Conservation (phyloP, 176 grass and related monocot species). For the Aegilops bicornis region DNA sequence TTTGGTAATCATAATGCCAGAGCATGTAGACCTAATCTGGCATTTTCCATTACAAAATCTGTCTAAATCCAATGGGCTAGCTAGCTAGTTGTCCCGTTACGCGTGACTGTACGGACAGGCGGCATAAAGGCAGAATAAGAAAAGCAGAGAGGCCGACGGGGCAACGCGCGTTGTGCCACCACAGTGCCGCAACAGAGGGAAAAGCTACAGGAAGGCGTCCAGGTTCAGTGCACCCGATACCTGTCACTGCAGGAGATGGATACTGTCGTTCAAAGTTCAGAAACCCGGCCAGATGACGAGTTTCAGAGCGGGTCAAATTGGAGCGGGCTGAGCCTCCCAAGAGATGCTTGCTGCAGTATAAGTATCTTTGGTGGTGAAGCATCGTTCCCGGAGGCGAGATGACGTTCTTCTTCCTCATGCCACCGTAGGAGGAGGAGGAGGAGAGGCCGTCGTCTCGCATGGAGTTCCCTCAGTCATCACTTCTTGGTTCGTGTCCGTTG, state of each 20-base stretch:
- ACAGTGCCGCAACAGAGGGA: neutral
- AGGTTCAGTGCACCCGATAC: constrained; percentile 56
- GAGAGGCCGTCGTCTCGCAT: constrained; percentile 13
- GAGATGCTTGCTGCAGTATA: neutral
- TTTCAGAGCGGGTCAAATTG: neutral
- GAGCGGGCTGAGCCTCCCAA: neutral
- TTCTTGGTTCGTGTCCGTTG: constrained; percentile 13
- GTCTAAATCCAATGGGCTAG: neutral
- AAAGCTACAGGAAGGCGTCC: constrained; percentile 32
- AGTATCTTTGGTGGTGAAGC: neutral
- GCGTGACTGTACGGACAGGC: neutral
- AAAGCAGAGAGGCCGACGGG: neutral
- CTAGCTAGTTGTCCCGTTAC: too few species aligned
- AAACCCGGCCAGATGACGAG: neutral
- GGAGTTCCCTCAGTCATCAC: constrained; percentile 59
- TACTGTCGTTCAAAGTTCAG: neutral
- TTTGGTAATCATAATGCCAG: neutral
- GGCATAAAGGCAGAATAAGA: neutral
- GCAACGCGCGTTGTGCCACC: neutral
- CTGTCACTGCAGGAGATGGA: neutral
- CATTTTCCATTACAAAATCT: neutral
- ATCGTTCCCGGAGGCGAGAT: neutral
- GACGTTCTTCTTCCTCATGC: constrained; percentile 15
- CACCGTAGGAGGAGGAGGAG: constrained; percentile 21
- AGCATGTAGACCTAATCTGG: neutral